Conservation (phyloP, 345 rosid genomes). For the Diplotaxis tenuifolia region DNA sequence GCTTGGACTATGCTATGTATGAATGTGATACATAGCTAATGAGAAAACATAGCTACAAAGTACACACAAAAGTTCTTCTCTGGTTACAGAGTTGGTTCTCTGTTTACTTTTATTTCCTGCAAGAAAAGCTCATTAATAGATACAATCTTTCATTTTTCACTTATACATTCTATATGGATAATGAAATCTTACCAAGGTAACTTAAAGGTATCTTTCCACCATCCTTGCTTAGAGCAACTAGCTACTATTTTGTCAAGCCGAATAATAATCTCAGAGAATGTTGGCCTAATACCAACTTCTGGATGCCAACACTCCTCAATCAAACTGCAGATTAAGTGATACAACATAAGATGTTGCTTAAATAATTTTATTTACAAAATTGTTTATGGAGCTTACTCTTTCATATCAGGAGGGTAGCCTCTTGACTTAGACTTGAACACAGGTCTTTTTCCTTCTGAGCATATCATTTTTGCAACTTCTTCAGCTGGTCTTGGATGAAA, state of each 20-base stretch:
- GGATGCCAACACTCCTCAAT: slow-evolving; percentile 86
- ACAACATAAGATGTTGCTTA: background rate
- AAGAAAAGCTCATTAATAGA: background rate
- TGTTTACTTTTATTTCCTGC: slow-evolving; percentile 31
- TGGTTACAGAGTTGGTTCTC: background rate
- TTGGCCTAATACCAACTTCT: slow-evolving; percentile 59
- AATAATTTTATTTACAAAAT: background rate
- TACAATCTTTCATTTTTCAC: background rate
- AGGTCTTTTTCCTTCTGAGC: slow-evolving; percentile 69
- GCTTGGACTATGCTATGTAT: background rate
- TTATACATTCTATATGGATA: background rate
- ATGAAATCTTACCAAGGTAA: too few relatives aligned
- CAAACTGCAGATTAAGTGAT: slow-evolving; percentile 53
- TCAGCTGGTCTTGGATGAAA: slow-evolving; percentile 66
- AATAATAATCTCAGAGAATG: slow-evolving; percentile 72
- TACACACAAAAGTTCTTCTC: background rate
- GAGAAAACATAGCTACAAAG: background rate
- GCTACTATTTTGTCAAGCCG: slow-evolving; percentile 65
- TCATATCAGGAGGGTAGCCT: slow-evolving; percentile 70
- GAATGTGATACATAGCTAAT: background rate
- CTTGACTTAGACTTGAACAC: slow-evolving; percentile 60
- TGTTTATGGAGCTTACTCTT: slow-evolving; percentile 55
- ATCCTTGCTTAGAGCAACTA: slow-evolving; percentile 70
- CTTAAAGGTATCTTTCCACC: slow-evolving; percentile 98
- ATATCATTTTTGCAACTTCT: slow-evolving; percentile 69